phyloP scores from a whole-genome alignment of 176 grass and related monocot genomes.

The Oryza glumipatula region DNA sequence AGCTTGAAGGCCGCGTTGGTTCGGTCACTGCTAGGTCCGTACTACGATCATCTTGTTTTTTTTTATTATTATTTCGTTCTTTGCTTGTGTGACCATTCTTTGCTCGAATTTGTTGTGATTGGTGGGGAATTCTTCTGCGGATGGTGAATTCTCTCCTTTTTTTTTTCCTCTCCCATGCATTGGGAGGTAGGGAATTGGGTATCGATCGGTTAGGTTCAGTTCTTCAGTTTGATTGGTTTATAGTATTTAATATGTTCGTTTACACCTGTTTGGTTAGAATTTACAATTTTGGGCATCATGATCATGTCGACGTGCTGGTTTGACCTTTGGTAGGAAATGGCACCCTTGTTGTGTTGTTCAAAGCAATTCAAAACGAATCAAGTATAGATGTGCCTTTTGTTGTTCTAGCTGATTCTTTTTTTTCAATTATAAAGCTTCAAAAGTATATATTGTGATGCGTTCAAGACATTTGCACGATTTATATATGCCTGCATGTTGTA shows the following conservation, averaged over 20 bases:
- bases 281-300: background rate
- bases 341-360: background rate
- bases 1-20: constrained; percentile 1
- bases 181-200: background rate
- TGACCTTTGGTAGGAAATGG: background rate
- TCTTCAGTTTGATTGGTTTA: background rate
- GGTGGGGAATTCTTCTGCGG: background rate
- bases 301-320: background rate
- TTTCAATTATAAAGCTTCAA: background rate
- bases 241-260: background rate
- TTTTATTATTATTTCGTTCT: background rate
- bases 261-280: background rate
- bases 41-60: background rate
- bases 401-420: background rate
- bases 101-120: background rate
- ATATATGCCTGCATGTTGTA: background rate
- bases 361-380: background rate
- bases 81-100: background rate
- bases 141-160: background rate
- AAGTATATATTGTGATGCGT: background rate
- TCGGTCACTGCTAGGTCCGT: constrained; percentile 3
- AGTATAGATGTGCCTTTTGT: background rate
- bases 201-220: background rate
- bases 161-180: background rate
- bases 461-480: background rate